Evolutionary conservation across 1,284 basidiomycete genomes (phyloP).

Genomic region (Gymnopus androsaceus): DNA sequence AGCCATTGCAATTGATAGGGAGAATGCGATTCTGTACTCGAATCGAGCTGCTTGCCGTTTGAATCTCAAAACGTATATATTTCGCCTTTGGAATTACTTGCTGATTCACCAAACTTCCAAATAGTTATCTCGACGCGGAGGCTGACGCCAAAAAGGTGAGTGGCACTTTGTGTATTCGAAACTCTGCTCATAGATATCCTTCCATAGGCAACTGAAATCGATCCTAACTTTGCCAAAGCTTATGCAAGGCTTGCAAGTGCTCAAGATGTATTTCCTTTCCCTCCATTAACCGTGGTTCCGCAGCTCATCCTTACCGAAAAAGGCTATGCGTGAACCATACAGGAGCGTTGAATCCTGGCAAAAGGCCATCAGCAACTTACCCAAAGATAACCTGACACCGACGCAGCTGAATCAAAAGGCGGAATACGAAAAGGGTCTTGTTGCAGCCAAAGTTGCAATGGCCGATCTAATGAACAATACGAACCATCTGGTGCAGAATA

Average conservation of each 20-base stretch:
- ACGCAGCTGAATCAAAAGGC: not conserved
- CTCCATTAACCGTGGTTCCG: not conserved
- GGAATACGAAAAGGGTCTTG: slow-evolving; percentile 2
- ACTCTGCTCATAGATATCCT: not conserved
- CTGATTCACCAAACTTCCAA: not conserved
- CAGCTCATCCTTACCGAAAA: not conserved
- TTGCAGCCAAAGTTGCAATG: not conserved
- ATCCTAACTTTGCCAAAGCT: slow-evolving; percentile 3
- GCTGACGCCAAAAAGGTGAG: slow-evolving; percentile 5
- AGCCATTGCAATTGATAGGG: slow-evolving; percentile 32
- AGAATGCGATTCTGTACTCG: slow-evolving; percentile 37
- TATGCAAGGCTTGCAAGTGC: slow-evolving; percentile 6
- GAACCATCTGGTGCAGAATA: not conserved
- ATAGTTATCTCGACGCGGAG: slow-evolving; percentile 2
- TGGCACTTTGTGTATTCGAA: not conserved
- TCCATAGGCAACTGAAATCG: slow-evolving; percentile 5
- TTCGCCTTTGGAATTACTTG: not conserved
- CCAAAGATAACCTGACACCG: not conserved
- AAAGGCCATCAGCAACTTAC: not conserved
- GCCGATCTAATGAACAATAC: not conserved
- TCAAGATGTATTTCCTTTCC: slow-evolving; percentile 1
- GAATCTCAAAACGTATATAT: slow-evolving; percentile 2
- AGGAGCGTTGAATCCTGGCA: not conserved
- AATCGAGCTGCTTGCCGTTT: slow-evolving; percentile 38
- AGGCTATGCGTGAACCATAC: slow-evolving; percentile 1